A percentile compares a stretch with the other conserved stretches of the same genome.
phyloP scores from a whole-genome alignment of 2,329 filamentous ascomycete genomes.

The Cytospora paraplurivora region DNA sequence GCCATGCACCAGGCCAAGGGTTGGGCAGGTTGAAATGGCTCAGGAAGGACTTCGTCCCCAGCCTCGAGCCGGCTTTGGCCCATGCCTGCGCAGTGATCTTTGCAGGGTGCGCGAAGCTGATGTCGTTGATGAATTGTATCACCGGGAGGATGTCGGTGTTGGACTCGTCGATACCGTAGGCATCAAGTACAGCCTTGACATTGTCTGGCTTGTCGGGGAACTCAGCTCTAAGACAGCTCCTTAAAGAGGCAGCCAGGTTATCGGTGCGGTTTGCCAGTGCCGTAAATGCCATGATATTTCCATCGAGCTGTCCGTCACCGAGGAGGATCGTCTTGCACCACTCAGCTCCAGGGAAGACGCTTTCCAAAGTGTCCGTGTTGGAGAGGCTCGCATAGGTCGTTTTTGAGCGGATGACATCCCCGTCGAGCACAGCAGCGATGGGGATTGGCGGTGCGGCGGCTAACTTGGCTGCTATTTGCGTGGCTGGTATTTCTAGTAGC shows the following conservation, averaged over 20 bases:
- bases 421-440: constrained; percentile 25
- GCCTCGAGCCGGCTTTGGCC: constrained; percentile 8
- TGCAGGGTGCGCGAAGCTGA: constrained; percentile 19
- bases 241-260: constrained; percentile 17
- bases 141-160: constrained; percentile 14
- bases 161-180: constrained; percentile 20
- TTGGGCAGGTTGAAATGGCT: constrained; percentile 50
- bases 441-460: constrained; percentile 15
- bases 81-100: constrained; percentile 17
- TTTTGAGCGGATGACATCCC: constrained; percentile 21
- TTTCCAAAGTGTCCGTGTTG: constrained; percentile 12
- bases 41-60: constrained; percentile 23
- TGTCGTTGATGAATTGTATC: constrained; percentile 23
- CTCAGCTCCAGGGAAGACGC: constrained; percentile 11
- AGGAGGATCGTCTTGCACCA: constrained; percentile 26
- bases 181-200: constrained; percentile 5
- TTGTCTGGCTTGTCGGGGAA: constrained; percentile 15
- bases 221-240: constrained; percentile 12
- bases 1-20: constrained; percentile 47
- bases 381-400: constrained; percentile 20
- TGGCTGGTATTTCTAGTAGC: constrained; percentile 24
- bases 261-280: constrained; percentile 17
- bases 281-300: constrained; percentile 19
- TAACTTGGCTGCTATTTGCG: constrained; percentile 24
- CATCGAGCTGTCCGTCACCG: constrained; percentile 24